Percentiles rank a stretch among this genome's conserved stretches.
Evolutionary conservation across 192 early-diverging fungal species (phyloP).

Genomic region (Podila minutissima): DNA sequence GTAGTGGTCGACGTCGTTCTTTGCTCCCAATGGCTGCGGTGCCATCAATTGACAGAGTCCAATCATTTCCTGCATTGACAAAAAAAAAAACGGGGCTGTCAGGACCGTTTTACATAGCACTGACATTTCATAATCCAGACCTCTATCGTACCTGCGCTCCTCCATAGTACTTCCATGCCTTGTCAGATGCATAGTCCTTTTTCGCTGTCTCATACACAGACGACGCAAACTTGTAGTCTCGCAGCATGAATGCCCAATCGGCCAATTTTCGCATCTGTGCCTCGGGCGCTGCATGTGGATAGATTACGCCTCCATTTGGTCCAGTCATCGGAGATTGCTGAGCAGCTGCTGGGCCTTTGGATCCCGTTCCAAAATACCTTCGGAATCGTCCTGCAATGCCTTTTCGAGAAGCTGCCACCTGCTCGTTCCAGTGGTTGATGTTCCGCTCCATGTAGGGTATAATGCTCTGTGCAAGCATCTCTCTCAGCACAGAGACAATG

Average conservation of each 20-base stretch:
- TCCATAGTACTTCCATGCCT: slow-evolving; percentile 81
- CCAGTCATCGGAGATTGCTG: slow-evolving; percentile 53
- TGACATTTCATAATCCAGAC: not conserved
- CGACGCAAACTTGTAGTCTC: slow-evolving; percentile 91
- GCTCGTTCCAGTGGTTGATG: slow-evolving; percentile 90
- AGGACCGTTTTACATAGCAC: not conserved
- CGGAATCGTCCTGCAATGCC: slow-evolving; percentile 90
- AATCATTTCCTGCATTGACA: slow-evolving; percentile 81
- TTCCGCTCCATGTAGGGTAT: slow-evolving; percentile 91
- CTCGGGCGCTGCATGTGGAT: slow-evolving; percentile 84
- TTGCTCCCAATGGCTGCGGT: slow-evolving; percentile 58
- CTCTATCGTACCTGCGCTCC: slow-evolving; percentile 63
- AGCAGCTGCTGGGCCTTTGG: slow-evolving; percentile 48
- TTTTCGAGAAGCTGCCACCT: slow-evolving; percentile 86
- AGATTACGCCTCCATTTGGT: slow-evolving; percentile 55
- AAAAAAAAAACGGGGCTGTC: not conserved
- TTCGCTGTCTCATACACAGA: slow-evolving; percentile 90
- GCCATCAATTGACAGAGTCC: slow-evolving; percentile 83
- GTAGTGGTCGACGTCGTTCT: slow-evolving; percentile 64
- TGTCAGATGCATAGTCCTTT: slow-evolving; percentile 84
- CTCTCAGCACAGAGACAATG: slow-evolving; percentile 59
- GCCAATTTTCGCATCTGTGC: slow-evolving; percentile 91
- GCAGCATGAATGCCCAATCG: slow-evolving; percentile 97
- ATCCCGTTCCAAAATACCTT: slow-evolving; percentile 81
- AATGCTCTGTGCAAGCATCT: slow-evolving; percentile 78